Evolutionary conservation across 2,329 filamentous ascomycete genomes (phyloP).

Genomic region (Xylaria sp.): DNA sequence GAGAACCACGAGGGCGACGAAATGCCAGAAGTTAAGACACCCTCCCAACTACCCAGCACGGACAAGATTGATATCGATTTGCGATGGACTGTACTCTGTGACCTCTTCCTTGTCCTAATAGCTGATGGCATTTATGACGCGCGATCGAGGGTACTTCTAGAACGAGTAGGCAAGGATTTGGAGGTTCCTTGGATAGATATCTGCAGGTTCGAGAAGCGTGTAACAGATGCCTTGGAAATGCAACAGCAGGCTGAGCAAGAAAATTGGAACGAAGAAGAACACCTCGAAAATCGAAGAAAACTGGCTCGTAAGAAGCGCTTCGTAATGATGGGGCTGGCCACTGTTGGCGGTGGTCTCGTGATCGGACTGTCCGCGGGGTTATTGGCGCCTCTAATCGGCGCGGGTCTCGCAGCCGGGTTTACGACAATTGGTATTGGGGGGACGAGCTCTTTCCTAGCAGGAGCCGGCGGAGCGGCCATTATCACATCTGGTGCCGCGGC

Average conservation of each 20-base stretch:
- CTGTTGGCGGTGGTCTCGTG: conserved; percentile 92
- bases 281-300: conserved; percentile 88
- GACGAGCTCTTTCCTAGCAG: conserved; percentile 88
- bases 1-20: conserved; percentile 74
- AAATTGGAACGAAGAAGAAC: conserved; percentile 97
- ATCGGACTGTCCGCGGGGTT: conserved; percentile 95
- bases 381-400: conserved; percentile 91
- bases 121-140: conserved; percentile 95
- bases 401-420: conserved; percentile 91
- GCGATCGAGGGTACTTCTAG: conserved; percentile 84
- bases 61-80: conserved; percentile 94
- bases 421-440: conserved; percentile 94
- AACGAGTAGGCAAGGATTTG: conserved; percentile 82
- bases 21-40: conserved; percentile 81
- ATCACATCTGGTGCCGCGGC: conserved; percentile 91
- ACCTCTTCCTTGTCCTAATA: conserved; percentile 94
- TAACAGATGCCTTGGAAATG: conserved; percentile 97
- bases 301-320: conserved; percentile 83
- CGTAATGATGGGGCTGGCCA: conserved; percentile 96
- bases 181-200: conserved; percentile 92
- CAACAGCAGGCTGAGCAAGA: conserved; percentile 94
- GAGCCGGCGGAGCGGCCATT: conserved; percentile 90
- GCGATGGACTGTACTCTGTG: conserved; percentile 95
- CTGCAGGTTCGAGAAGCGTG: conserved; percentile 94
- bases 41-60: conserved; percentile 82